Percentiles rank a stretch among this genome's conserved stretches.
phyloP scores from a whole-genome alignment of 306 rosid genomes.

The Lotus japonicus region DNA sequence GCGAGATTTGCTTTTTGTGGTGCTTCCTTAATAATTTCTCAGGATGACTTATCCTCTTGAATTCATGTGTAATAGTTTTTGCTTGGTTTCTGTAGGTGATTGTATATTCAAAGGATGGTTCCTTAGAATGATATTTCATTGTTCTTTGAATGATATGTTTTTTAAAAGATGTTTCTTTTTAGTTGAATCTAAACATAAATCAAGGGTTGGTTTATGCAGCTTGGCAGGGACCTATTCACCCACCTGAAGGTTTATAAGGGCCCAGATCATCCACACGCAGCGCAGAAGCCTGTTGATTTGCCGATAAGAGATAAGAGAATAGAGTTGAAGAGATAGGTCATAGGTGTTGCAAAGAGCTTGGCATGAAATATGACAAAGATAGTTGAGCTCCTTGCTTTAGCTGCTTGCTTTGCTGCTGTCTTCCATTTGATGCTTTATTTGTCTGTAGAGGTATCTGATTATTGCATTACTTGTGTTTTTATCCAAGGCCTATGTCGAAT shows the following conservation, averaged over 20 bases:
- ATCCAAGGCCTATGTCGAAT: slow-evolving; percentile 1
- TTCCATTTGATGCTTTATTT: slow-evolving; percentile 27
- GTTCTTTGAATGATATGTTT: background rate
- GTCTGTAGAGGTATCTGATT: slow-evolving; percentile 19
- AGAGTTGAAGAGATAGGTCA: slow-evolving; percentile 42
- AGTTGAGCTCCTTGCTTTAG: slow-evolving; percentile 4
- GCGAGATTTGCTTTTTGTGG: background rate
- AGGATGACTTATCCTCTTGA: background rate
- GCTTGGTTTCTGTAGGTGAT: background rate
- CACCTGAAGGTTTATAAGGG: slow-evolving; percentile 91
- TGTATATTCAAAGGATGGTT: slow-evolving; percentile 7
- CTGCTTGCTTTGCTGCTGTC: slow-evolving; percentile 4
- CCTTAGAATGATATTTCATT: background rate
- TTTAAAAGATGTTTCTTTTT: background rate
- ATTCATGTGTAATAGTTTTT: background rate
- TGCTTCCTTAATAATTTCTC: slow-evolving; percentile 1
- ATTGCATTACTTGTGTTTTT: slow-evolving; percentile 10
- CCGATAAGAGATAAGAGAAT: slow-evolving; percentile 91
- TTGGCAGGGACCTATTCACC: slow-evolving; percentile 86
- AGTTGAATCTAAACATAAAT: slow-evolving; percentile 17
- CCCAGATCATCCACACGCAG: slow-evolving; percentile 87
- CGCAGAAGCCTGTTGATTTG: slow-evolving; percentile 72
- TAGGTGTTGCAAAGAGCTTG: slow-evolving; percentile 21
- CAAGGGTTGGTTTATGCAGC: slow-evolving; percentile 49
- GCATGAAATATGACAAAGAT: slow-evolving; percentile 2